Conservation (phyloP, 1,284 basidiomycete species). For the Phaffia rhodozyma region DNA sequence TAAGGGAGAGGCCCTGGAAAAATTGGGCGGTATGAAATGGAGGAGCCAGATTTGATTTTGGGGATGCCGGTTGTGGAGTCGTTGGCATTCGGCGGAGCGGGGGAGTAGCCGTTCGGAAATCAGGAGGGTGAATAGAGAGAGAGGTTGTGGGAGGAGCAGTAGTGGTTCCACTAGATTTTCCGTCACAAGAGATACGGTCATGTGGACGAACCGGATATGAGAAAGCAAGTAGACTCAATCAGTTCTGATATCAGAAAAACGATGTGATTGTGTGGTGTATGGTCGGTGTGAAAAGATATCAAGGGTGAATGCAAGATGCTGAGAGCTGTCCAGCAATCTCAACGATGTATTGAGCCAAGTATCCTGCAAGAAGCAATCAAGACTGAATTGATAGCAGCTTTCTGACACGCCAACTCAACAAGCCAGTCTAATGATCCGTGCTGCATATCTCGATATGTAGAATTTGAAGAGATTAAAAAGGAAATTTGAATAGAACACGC, state of each 20-base stretch:
- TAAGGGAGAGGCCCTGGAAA: conserved; percentile 16
- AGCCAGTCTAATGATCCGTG: too few relatives aligned
- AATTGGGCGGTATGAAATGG: conserved; percentile 22
- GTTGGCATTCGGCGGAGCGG: conserved; percentile 14
- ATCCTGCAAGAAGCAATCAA: neutral
- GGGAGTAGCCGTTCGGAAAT: conserved; percentile 49
- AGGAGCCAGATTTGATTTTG: conserved; percentile 23
- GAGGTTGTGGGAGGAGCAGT: conserved; percentile 55
- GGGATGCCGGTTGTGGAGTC: conserved; percentile 34
- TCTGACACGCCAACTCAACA: neutral
- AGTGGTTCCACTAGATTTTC: conserved; percentile 3
- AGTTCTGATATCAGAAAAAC: neutral
- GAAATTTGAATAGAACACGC: neutral
- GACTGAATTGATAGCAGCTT: neutral
- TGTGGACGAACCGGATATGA: conserved; percentile 28
- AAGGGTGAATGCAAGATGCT: neutral
- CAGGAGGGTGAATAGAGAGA: conserved; percentile 64
- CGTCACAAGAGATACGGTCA: conserved; percentile 23
- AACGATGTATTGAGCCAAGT: too few relatives aligned
- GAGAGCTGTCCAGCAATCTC: neutral
- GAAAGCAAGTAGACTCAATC: conserved; percentile 19
- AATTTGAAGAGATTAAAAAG: conserved; percentile 10
- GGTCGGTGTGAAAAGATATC: neutral
- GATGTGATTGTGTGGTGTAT: neutral
- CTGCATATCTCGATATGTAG: neutral